Evolutionary conservation across 805 yeast genomes (phyloP), one percentile per base, ranked within the genome.

Genomic region (Wickerhamomyces queroliae): DNA sequence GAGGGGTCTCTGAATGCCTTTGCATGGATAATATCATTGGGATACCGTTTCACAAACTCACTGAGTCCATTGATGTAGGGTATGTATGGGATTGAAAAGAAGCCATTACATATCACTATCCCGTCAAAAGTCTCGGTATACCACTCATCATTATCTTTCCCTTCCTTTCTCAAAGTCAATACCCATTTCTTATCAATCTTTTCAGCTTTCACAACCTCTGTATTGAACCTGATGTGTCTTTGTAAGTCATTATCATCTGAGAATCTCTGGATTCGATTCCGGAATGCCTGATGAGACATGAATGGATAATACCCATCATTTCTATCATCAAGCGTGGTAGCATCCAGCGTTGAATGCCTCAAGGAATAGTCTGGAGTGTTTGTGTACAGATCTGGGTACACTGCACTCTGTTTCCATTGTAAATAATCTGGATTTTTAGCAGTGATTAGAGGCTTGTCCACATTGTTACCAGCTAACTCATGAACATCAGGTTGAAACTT

Each of bases 81-180:
- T 30, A 73, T 55, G 41, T 55, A 65, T 2, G 89, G 88, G 10
- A 72, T 61, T 22, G 74, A 63, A 52, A 69, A 78, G 44, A 76
- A 76, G 4, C 89, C 89, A 13, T 72, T 61, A 2, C 84, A 78
- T 6, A 80, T 56, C 2, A 76, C 67, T 5, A 81, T 69, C 10
- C 72, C 80, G 52, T 81, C 87, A 46, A 69, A 77, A 19, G 49
- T 47, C 44, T 73, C 73, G 20, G 48, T 55, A 44, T 72, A 72
- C 77, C 77, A 72, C 24, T 47, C 44, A 21, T 55, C 69, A 9
- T 32, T 31, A 4, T 17, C 43, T 2, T 53, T 59, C 9, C 36
- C 32, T 4, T 21, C 20, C 3, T 50, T 36, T 32, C 51, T 43
- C 2, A 64, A 50, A 6, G 61, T 55, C 8, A 69, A 25, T 1